Evolutionary conservation across 768 basidiomycete genomes (phyloP), one percentile per base, ranked within the genome.

Genomic region (Naganishia kalamii): DNA sequence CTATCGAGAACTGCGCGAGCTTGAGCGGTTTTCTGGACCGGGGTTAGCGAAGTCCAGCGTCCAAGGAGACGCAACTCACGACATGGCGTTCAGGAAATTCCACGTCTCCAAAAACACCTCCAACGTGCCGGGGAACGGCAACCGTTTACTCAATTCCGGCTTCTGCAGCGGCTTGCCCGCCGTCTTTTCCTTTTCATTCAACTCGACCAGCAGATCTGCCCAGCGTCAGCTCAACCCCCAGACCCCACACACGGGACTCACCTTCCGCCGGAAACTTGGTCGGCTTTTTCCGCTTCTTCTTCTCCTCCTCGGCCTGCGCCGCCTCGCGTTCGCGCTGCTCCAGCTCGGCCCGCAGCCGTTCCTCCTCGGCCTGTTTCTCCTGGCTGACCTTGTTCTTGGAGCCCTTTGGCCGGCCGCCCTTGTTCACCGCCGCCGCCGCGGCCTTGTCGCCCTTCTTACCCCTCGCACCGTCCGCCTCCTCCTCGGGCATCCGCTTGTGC

Each of bases 71-170:
- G 71, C 19, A 32, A 69, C 77, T 67, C 75, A 96, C 96, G 92
- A 91, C 78, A 93, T 93, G 60, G 92, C 87, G 60, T 90, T 87
- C 62, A 98, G 78, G 77, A 94, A 94, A 78, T 90, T 92, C 93
- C 93, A 99, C 10, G 85, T 81, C 87, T 90, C 87, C 32, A 98
- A 79, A 77, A 97, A 91, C 10, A 83, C 80, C 75, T 97, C 93
- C 68, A 96, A 94, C 32, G 72, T 64, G 35, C 72, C 74, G 15
- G 71, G 70, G 64, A 78, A 78, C 5, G 77, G 77, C 35, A 76
- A 50, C n/a, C 44, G 62, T 35, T 62, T 69, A 33, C 65, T 70
- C 12, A 72, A 67, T 21, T 65, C 40, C 19, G 77, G 77, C 35
- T 71, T 68, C 27, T 35, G 27, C 13, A 57, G 12, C 27, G 30